phyloP scores from a whole-genome alignment of 1,284 basidiomycete genomes.

The Entoloma clypeatum region DNA sequence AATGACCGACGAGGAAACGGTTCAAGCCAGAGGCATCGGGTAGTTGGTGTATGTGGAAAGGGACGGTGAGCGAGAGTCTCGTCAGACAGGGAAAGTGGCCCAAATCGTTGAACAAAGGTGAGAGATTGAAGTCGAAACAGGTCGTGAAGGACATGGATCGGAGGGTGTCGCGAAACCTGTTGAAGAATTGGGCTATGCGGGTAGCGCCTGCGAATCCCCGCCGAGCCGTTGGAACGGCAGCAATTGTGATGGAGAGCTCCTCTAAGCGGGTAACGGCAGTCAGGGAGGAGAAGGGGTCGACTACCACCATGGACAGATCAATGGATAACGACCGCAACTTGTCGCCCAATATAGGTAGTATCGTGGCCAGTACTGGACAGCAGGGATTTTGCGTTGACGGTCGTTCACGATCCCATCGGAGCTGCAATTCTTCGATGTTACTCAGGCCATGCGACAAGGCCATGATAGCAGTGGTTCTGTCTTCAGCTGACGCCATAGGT shows the following conservation, averaged over 20 bases:
- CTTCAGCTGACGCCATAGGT: not conserved
- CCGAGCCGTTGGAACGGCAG: not conserved
- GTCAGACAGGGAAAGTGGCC: constrained; percentile 15
- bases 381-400: not conserved
- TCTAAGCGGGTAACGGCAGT: not conserved
- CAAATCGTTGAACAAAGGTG: constrained; percentile 15
- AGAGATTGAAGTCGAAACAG: constrained; percentile 17
- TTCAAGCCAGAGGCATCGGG: constrained; percentile 16
- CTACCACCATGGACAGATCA: constrained; percentile 1
- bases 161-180: constrained; percentile 13
- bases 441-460: not conserved
- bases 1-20: constrained; percentile 14
- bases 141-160: constrained; percentile 15
- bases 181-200: constrained; percentile 16
- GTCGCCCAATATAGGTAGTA: not conserved
- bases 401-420: constrained; percentile 2
- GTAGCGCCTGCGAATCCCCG: not conserved
- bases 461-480: not conserved
- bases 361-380: constrained; percentile 3
- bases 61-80: constrained; percentile 16
- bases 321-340: constrained; percentile 5
- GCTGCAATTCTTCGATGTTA: constrained; percentile 1
- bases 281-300: not conserved
- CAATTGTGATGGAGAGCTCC: constrained; percentile 3
- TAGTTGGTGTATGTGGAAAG: constrained; percentile 20